Evolutionary conservation across 108 stramenopile species (phyloP).

Genomic region (Cyclotella choctawhatcheeana): DNA sequence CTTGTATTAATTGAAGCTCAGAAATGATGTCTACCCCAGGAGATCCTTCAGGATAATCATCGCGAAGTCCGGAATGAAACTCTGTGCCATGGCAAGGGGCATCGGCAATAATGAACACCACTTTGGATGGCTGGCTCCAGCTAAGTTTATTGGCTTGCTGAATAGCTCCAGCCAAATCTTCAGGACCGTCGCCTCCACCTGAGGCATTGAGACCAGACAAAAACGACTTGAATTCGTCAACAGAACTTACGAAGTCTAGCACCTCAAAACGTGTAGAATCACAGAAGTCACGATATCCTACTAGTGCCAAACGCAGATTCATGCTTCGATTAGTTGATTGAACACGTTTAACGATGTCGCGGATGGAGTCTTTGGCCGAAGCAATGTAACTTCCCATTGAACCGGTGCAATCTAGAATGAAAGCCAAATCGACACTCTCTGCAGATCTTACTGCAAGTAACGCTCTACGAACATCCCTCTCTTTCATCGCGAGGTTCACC

Average conservation of each 20-base stretch:
- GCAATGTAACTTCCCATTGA: slow-evolving; percentile 40
- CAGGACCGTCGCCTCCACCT: slow-evolving; percentile 35
- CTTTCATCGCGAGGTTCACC: slow-evolving; percentile 34
- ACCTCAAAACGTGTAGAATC: slow-evolving; percentile 35
- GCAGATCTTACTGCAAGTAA: slow-evolving; percentile 27
- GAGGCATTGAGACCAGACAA: slow-evolving; percentile 14
- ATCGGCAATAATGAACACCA: no score
- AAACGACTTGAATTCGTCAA: slow-evolving; percentile 37
- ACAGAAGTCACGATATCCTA: slow-evolving; percentile 40
- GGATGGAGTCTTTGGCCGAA: slow-evolving; percentile 35
- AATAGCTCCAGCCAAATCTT: slow-evolving; percentile 52
- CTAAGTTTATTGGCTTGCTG: slow-evolving; percentile 36
- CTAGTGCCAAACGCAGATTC: slow-evolving; percentile 39
- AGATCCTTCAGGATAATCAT: no score
- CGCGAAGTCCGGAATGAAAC: no score
- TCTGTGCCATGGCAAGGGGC: no score
- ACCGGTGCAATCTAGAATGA: slow-evolving; percentile 47
- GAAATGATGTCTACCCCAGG: no score
- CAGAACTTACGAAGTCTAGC: slow-evolving; percentile 39
- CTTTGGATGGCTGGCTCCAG: no score
- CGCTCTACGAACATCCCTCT: slow-evolving; percentile 38
- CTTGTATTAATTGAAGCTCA: slow-evolving; percentile 26
- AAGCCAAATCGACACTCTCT: slow-evolving; percentile 49
- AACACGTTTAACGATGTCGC: slow-evolving; percentile 20
- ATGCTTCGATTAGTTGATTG: slow-evolving; percentile 35